These are phyloP conservation scores for Lachnellula hyalina DNA, from an alignment of 2,329 filamentous ascomycete species.

Conservation along the genomic window DNA sequence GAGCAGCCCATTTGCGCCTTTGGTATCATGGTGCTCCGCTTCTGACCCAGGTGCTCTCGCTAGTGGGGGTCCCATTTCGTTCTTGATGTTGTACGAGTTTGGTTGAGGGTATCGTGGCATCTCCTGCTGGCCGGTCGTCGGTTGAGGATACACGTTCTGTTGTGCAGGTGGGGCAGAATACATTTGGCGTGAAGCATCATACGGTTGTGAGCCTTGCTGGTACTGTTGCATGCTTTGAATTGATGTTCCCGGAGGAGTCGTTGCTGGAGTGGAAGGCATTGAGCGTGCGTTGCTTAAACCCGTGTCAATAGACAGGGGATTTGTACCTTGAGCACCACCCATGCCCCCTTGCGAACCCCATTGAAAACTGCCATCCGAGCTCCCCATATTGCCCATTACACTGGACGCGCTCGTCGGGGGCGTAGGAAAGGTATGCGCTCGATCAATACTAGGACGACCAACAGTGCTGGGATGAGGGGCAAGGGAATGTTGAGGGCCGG, in stretches of 20 bases:
- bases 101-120: conserved; percentile 61
- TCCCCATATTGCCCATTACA: conserved; percentile 67
- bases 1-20: conserved; percentile 62
- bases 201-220: conserved; percentile 58
- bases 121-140: conserved; percentile 54
- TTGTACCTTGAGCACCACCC: conserved; percentile 55
- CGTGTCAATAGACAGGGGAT: conserved; percentile 77
- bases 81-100: conserved; percentile 64
- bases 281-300: conserved; percentile 73
- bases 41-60: conserved; percentile 53
- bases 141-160: conserved; percentile 65
- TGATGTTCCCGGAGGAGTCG: conserved; percentile 74
- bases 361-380: conserved; percentile 69
- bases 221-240: conserved; percentile 78
- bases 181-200: conserved; percentile 72
- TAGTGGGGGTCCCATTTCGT: conserved; percentile 81
- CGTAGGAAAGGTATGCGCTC: conserved; percentile 89
- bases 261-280: conserved; percentile 86
- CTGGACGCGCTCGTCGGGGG: conserved; percentile 90
- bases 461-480: conserved; percentile 63
- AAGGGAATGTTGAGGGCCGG: conserved; percentile 43
- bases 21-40: conserved; percentile 56
- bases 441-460: conserved; percentile 71
- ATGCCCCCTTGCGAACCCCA: conserved; percentile 63
- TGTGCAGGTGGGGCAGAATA: conserved; percentile 66